Percentiles rank a stretch among this genome's conserved stretches.
Evolutionary conservation across 176 grass and related monocot species (phyloP).

Genomic region (Oryza meyeriana): DNA sequence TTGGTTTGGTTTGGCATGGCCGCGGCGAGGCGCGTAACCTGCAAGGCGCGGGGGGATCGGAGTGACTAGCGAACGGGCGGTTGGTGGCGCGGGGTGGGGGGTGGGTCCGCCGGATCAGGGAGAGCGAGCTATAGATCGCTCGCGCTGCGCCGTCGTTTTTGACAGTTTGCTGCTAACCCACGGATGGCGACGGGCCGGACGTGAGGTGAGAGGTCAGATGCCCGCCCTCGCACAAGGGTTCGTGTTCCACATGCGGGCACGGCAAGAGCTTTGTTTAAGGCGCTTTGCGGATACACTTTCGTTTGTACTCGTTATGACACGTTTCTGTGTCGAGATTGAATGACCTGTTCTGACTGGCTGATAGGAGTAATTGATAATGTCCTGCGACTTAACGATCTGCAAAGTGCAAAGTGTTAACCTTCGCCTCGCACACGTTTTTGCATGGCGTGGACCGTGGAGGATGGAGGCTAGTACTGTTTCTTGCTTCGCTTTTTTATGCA

Average conservation of each 20-base stretch:
- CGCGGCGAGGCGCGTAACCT: slow-evolving; percentile 24
- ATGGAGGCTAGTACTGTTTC: not conserved
- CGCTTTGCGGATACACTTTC: not conserved
- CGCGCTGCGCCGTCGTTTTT: slow-evolving; percentile 44
- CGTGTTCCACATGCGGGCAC: not conserved
- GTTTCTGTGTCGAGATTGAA: not conserved
- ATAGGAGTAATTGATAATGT: no score
- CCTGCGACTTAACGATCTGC: not conserved
- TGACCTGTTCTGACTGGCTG: not conserved
- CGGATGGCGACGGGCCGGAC: not conserved
- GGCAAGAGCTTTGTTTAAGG: not conserved
- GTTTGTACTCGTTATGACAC: not conserved
- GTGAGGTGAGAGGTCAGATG: not conserved
- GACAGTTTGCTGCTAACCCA: not conserved
- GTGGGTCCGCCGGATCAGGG: slow-evolving; percentile 17
- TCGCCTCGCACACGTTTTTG: not conserved
- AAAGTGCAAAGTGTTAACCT: not conserved
- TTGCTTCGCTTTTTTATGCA: not conserved
- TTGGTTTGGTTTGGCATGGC: not conserved
- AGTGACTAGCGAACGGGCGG: slow-evolving; percentile 12
- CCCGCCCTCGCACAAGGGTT: not conserved
- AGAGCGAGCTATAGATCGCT: not conserved
- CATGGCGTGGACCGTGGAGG: not conserved
- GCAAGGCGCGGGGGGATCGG: slow-evolving; percentile 41
- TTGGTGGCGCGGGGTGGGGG: slow-evolving; percentile 11